phyloP scores from a whole-genome alignment of 331 rosid species.

The Arachis monticola region DNA sequence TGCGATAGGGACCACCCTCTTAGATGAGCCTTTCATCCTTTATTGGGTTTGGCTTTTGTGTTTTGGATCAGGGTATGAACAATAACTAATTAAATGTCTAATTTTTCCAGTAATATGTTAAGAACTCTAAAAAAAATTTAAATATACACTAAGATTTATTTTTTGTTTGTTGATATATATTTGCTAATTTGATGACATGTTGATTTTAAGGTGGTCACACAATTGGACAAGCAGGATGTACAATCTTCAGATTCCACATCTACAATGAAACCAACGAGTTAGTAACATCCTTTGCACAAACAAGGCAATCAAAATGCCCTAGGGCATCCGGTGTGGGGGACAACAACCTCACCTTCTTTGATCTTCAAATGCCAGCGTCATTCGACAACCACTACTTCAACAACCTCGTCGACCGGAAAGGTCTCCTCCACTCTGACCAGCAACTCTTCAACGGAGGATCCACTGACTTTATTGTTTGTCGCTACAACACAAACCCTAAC shows the following conservation, averaged over 20 bases:
- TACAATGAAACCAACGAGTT: slow-evolving; percentile 70
- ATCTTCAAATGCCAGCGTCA: slow-evolving; percentile 50
- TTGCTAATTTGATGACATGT: neutral
- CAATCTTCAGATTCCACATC: slow-evolving; percentile 53
- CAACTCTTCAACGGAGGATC: slow-evolving; percentile 46
- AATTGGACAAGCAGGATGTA: slow-evolving; percentile 87
- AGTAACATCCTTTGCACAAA: slow-evolving; percentile 50
- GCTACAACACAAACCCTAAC: too few species aligned
- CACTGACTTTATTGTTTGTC: too few species aligned
- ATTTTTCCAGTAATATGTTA: too few species aligned
- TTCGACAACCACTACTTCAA: slow-evolving; percentile 76
- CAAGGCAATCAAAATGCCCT: slow-evolving; percentile 64
- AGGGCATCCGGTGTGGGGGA: slow-evolving; percentile 63
- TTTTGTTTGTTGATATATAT: neutral
- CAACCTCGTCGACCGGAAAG: slow-evolving; percentile 60
- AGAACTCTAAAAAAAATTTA: too few species aligned
- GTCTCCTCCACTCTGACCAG: slow-evolving; percentile 88
- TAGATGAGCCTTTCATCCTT: too few species aligned
- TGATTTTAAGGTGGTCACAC: slow-evolving; percentile 64
- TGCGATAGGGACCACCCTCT: too few species aligned
- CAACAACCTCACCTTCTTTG: slow-evolving; percentile 78
- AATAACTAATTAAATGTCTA: too few species aligned
- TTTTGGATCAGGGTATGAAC: too few species aligned
- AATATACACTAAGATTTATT: neutral
- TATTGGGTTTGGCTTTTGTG: too few species aligned